Base-by-base conservation (phyloP, 2,329 filamentous ascomycete genomes). In the Ceratocystis harringtonii region DNA sequence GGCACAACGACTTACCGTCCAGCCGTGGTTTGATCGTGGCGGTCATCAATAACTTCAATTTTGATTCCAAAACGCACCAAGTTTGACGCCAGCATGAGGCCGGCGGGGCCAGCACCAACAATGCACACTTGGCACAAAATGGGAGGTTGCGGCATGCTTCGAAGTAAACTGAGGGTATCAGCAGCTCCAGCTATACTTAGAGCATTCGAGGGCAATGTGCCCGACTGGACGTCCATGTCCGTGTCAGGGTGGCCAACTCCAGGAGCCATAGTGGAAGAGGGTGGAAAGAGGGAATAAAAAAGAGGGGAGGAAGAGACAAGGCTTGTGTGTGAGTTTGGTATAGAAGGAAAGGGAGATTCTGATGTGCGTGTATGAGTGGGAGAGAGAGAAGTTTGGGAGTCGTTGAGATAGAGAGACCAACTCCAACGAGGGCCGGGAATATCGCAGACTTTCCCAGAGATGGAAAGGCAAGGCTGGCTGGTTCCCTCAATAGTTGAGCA, bases 31-130 rank as follows among this genome's bases (percentile, higher is more conserved):
- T 83, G 83, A 70, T 87, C 82, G 43, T 81, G 77, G 68, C 87
- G 77, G 71, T 90, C 85, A 75, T 90, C 88, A 61, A 90, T 78
- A 57, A 90, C 79, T 50, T 80, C 79, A 2, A 83, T 80, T 65
- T 83, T 82, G 70, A 89, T 82, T 15, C 86, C 87, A 70, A 83
- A 88, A 7, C 86, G 80, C 19, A 81, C 81, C 44, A 90, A 77
- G 69, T 78, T 78, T 69, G 77, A 75, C 63, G 78, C 79, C 69
- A 82, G 73, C 79, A 83, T 83, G 66, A 83, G 75, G 66, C 81
- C 81, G 15, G 81, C 80, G 2, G 81, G 81, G 15, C 81, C 81
- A 62, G 81, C 81, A 67, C 81, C 81, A 65, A 83, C 78, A 63
- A 83, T 76, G 69, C 79, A 79, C 41, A 81, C 79, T 69, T 78